Percentiles rank a stretch among this genome's conserved stretches.
Conservation (phyloP, 768 basidiomycete genomes). For the Nevesoporus exiguus region DNA sequence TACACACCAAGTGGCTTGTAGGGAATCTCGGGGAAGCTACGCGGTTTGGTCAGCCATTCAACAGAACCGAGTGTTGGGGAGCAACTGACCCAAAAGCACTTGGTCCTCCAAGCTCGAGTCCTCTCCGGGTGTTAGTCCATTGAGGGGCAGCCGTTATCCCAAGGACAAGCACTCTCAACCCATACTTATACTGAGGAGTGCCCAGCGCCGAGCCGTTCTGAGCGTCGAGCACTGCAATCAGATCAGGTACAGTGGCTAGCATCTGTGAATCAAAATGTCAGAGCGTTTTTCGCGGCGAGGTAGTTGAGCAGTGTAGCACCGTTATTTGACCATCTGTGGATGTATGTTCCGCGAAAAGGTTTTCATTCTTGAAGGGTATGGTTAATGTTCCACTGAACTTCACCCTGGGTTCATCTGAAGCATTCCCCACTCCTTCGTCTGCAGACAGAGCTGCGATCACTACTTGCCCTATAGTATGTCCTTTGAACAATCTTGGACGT, state of each 20-base stretch:
- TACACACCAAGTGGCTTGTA: slow-evolving; percentile 42
- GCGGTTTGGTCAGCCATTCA: slow-evolving; percentile 5
- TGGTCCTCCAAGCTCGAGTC: slow-evolving; percentile 51
- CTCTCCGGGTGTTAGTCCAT: slow-evolving; percentile 49
- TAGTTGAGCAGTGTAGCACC: slow-evolving; percentile 8
- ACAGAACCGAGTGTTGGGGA: background rate
- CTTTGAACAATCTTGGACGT: slow-evolving; percentile 30
- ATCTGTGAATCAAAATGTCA: slow-evolving; percentile 31
- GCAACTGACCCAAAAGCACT: slow-evolving; percentile 47
- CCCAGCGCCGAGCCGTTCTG: slow-evolving; percentile 61
- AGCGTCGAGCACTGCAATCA: slow-evolving; percentile 61
- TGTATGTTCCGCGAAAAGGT: slow-evolving; percentile 47
- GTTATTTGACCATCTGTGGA: slow-evolving; percentile 24
- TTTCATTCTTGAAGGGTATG: slow-evolving; percentile 65
- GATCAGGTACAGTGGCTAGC: slow-evolving; percentile 58
- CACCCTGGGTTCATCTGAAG: slow-evolving; percentile 7
- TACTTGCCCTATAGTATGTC: slow-evolving; percentile 39
- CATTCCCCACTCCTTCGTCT: slow-evolving; percentile 29
- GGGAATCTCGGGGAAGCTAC: slow-evolving; percentile 30
- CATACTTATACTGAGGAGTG: slow-evolving; percentile 60
- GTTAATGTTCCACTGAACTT: slow-evolving; percentile 35
- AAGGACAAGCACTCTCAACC: slow-evolving; percentile 52
- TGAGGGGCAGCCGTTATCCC: slow-evolving; percentile 47
- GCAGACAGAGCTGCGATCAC: slow-evolving; percentile 27
- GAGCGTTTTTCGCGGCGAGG: background rate